These are phyloP conservation scores for Tothia fuscella DNA, from an alignment of 2,329 filamentous ascomycete genomes.

Conservation along the genomic window DNA sequence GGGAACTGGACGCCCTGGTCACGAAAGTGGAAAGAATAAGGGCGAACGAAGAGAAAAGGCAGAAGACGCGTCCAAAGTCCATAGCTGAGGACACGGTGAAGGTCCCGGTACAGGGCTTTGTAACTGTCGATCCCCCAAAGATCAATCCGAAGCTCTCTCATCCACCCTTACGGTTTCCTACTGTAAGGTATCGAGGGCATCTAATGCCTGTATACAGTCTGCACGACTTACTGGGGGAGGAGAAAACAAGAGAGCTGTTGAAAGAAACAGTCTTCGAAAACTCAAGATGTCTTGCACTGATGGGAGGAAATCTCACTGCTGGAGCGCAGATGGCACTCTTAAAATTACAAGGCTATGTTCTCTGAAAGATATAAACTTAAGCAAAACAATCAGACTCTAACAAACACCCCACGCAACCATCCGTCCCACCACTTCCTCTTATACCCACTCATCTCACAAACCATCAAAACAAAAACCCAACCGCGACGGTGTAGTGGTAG, in stretches of 20 bases:
- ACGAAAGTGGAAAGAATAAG: not conserved
- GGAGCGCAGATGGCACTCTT: conserved; percentile 6
- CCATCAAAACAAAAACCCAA: no score
- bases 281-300: not conserved
- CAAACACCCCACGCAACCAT: no score
- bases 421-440: no score
- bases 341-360: conserved; percentile 2
- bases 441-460: no score
- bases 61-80: not conserved
- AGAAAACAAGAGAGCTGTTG: not conserved
- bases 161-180: not conserved
- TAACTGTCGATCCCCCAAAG: no score
- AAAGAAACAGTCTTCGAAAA: conserved; percentile 4
- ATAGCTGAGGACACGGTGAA: no score
- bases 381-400: no score
- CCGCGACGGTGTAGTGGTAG: no score
- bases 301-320: not conserved
- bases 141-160: not conserved
- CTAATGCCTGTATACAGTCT: conserved; percentile 7
- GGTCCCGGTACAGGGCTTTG: no score
- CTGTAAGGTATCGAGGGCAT: not conserved
- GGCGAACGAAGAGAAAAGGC: not conserved
- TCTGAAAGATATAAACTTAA: no score
- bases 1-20: not conserved
- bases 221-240: not conserved